Base-by-base conservation (phyloP, 805 yeast species). In the Saturnispora ahearnii region DNA sequence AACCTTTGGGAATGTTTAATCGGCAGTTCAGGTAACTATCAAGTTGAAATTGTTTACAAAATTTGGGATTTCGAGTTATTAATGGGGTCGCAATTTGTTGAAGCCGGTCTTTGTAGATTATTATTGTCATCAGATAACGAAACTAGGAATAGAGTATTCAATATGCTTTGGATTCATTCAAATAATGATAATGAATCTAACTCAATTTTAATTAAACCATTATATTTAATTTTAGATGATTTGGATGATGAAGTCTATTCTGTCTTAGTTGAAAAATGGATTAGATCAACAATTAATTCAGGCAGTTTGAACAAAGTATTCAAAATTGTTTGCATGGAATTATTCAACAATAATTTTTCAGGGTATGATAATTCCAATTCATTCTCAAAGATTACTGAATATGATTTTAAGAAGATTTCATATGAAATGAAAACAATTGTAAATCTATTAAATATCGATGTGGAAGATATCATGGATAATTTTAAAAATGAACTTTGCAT, bases 161-260 rank as follows among this genome's bases (percentile, higher is more conserved):
- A 79, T 46, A 73, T 78, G 8, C 61, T 90, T 5, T 91, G 97
- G 97, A 72, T 73, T 3, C 91, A 86, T 57, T 74, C 91, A 0
- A 53, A 65, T 8, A 63, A 71, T n/a, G 60, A 66, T 36, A 75
- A 73, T 41, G 87, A 80, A 34, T 47, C 66, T 0, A 81, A 73
- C 46, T 54, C 62, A 2, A 65, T 84, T 7, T 63, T 88, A 11
- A 67, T 74, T 6, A 72, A 82, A 54, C 93, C 96, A 0, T 62
- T 88, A 5, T 78, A 81, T 52, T 61, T 87, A 1, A 67, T 87
- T 15, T 62, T 90, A 32, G 96, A 89, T 60, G 84, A 79, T 40
- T 62, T 84, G 21, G 63, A 67, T 5, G 74, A 71, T 41, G 70
- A 69, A 10, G 73, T 77, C 7, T 65, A 71, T 38, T 68, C 69